Evolutionary conservation across 140 eudicot species (phyloP).

Genomic region (Oenanthe javanica): DNA sequence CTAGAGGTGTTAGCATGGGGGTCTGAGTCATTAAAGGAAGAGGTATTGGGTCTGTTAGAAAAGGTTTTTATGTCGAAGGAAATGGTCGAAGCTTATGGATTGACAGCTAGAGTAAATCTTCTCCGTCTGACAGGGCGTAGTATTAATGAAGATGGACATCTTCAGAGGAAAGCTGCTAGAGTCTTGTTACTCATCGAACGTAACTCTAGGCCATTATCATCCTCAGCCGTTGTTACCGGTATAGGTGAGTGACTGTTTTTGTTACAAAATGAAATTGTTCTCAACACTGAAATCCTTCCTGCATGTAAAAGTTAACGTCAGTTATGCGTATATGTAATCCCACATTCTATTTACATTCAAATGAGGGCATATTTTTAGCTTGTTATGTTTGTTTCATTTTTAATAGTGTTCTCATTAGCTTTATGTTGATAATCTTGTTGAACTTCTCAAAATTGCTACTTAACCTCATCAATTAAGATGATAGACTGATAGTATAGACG

Average conservation of each 20-base stretch:
- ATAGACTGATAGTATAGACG: too few species aligned
- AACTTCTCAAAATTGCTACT: too few species aligned
- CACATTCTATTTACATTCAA: not conserved
- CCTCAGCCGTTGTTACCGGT: constrained; percentile 27
- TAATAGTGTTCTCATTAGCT: not conserved
- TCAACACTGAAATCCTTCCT: not conserved
- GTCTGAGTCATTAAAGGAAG: constrained; percentile 54
- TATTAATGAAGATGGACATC: constrained; percentile 42
- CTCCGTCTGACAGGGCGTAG: constrained; percentile 43
- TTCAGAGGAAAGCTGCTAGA: constrained; percentile 64
- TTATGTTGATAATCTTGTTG: too few species aligned
- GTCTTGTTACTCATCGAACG: constrained; percentile 58
- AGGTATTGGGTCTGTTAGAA: constrained; percentile 51
- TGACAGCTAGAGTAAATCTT: constrained; percentile 31
- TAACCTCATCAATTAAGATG: too few species aligned
- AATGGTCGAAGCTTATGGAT: constrained; percentile 48
- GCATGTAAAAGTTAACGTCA: not conserved
- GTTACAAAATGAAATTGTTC: not conserved
- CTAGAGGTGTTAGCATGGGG: constrained; percentile 64
- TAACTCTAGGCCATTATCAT: constrained; percentile 42
- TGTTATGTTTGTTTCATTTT: not conserved
- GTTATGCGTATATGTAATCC: not conserved
- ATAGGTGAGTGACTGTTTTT: constrained; percentile 13
- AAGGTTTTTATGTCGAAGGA: constrained; percentile 50
- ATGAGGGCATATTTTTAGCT: not conserved